A percentile compares a stretch with the other conserved stretches of the same genome.
These are phyloP conservation scores for Alternaria ventricosa DNA, from an alignment of 2,329 filamentous ascomycete genomes.

Conservation along the genomic window DNA sequence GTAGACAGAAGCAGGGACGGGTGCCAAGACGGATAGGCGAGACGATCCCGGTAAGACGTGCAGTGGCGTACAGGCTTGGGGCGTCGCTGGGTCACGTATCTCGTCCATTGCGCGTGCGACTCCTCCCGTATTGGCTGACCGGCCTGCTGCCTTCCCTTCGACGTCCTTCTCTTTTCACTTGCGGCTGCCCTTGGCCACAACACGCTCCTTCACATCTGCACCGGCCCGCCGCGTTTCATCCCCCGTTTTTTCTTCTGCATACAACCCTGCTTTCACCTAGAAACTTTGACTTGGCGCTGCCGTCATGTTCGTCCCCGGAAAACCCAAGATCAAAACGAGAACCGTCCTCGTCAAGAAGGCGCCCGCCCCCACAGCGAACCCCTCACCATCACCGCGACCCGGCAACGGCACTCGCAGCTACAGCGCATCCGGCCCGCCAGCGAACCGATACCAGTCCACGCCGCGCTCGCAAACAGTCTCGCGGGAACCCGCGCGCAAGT, in stretches of 20 bases:
- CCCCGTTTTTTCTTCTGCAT: not conserved
- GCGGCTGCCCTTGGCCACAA: slow-evolving; percentile 15
- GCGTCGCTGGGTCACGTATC: slow-evolving; percentile 20
- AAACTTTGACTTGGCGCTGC: slow-evolving; percentile 9
- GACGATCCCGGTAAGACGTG: slow-evolving; percentile 22
- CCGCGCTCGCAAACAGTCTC: slow-evolving; percentile 20
- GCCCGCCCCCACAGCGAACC: slow-evolving; percentile 18
- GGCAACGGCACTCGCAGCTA: slow-evolving; percentile 14
- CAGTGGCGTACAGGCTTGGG: slow-evolving; percentile 29
- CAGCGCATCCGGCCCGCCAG: slow-evolving; percentile 28
- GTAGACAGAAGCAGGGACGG: not conserved
- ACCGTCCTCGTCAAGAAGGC: slow-evolving; percentile 41
- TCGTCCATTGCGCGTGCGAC: slow-evolving; percentile 20
- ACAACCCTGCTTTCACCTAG: slow-evolving; percentile 6
- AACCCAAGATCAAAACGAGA: slow-evolving; percentile 43
- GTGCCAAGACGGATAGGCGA: slow-evolving; percentile 17
- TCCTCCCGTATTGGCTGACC: slow-evolving; percentile 22
- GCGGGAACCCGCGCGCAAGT: slow-evolving; percentile 29
- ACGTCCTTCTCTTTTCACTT: slow-evolving; percentile 12
- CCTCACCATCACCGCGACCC: slow-evolving; percentile 14
- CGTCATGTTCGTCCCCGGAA: slow-evolving; percentile 39
- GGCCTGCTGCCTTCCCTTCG: slow-evolving; percentile 18
- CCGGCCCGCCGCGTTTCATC: slow-evolving; percentile 7
- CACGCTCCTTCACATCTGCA: slow-evolving; percentile 21
- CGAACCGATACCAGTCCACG: slow-evolving; percentile 37